Percentiles rank a stretch among this genome's conserved stretches.
These are phyloP conservation scores for Pichia phayaonensis DNA, from an alignment of 805 yeast species.

Conservation along the genomic window DNA sequence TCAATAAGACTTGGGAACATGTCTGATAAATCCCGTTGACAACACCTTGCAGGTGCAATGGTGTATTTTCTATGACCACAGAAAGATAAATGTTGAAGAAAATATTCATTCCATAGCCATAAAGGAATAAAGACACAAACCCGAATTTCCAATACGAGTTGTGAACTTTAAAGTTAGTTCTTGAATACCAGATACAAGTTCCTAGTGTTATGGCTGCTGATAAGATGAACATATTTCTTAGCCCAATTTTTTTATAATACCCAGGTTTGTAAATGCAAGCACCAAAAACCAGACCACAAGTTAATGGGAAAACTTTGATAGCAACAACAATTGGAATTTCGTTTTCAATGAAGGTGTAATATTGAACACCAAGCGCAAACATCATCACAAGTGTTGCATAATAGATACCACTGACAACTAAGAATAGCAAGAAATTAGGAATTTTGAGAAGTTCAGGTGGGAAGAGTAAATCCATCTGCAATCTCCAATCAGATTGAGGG, in stretches of 20 bases:
- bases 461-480: slow-evolving; percentile 15
- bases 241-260: slow-evolving; percentile 16
- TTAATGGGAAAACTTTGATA: slow-evolving; percentile 29
- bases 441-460: slow-evolving; percentile 17
- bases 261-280: slow-evolving; percentile 17
- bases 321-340: slow-evolving; percentile 30
- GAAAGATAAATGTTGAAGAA: slow-evolving; percentile 30
- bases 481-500: slow-evolving; percentile 12
- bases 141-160: slow-evolving; percentile 22
- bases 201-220: slow-evolving; percentile 13
- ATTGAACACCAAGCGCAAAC: slow-evolving; percentile 10
- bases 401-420: slow-evolving; percentile 7
- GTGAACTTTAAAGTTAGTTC: slow-evolving; percentile 10
- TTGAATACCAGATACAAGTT: slow-evolving; percentile 16
- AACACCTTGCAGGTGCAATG: slow-evolving; percentile 16
- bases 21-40: slow-evolving; percentile 15
- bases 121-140: slow-evolving; percentile 18
- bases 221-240: slow-evolving; percentile 12
- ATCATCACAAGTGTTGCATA: slow-evolving; percentile 8
- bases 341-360: slow-evolving; percentile 23
- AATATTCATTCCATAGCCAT: slow-evolving; percentile 19
- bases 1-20: slow-evolving; percentile 12
- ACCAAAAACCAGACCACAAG: slow-evolving; percentile 26
- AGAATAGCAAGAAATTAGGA: slow-evolving; percentile 15
- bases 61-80: slow-evolving; percentile 21